phyloP scores from a whole-genome alignment of 1,284 basidiomycete genomes.

The Afroboletus lepidellus region DNA sequence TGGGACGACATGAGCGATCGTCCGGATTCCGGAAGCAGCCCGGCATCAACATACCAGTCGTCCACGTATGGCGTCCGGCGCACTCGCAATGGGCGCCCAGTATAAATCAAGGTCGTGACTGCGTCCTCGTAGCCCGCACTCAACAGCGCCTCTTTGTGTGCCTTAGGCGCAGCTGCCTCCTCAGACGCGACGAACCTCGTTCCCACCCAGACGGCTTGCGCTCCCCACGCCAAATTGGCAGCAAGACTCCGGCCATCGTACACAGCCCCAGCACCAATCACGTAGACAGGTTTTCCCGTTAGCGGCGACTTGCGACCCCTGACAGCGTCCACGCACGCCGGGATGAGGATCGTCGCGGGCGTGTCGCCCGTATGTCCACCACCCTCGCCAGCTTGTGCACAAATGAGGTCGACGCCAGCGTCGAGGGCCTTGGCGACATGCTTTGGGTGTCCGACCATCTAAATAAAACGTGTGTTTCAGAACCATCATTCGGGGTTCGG shows the following conservation, averaged over 20 bases:
- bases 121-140: conserved; percentile 70
- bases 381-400: conserved; percentile 85
- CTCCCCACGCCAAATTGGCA: conserved; percentile 82
- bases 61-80: conserved; percentile 78
- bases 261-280: conserved; percentile 85
- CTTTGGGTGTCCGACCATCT: conserved; percentile 90
- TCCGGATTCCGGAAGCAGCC: not conserved
- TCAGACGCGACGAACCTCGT: conserved; percentile 84
- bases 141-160: conserved; percentile 76
- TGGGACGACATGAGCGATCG: conserved; percentile 5
- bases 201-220: conserved; percentile 76
- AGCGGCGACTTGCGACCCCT: conserved; percentile 73
- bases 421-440: conserved; percentile 81
- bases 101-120: conserved; percentile 80
- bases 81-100: conserved; percentile 85
- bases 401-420: conserved; percentile 83
- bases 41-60: conserved; percentile 54
- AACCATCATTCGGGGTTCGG: not conserved
- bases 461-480: not conserved
- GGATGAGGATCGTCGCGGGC: conserved; percentile 72
- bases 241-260: conserved; percentile 86
- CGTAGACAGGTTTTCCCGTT: conserved; percentile 77
- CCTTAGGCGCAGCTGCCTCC: conserved; percentile 79
- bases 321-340: conserved; percentile 82
- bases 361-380: conserved; percentile 82